Conservation (phyloP, 257 asterid species). For the Primulina tabacum region DNA sequence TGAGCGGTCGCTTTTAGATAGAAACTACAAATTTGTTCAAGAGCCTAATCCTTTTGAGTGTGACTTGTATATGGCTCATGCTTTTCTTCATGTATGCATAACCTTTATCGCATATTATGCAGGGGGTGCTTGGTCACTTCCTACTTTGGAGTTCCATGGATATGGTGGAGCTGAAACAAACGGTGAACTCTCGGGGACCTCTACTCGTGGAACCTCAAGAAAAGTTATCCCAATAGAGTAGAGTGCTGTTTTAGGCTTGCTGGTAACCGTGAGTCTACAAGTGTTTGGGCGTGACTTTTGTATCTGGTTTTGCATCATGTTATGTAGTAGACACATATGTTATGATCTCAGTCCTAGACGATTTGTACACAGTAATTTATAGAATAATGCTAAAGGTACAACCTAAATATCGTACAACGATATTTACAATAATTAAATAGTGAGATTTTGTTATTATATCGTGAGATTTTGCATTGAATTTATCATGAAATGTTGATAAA, state of each 20-base stretch:
- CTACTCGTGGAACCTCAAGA: slow-evolving; percentile 37
- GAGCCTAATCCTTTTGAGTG: background rate
- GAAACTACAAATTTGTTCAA: background rate
- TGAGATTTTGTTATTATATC: too few relatives aligned
- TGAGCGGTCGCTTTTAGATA: background rate
- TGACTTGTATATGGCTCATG: background rate
- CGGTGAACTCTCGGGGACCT: slow-evolving; percentile 17
- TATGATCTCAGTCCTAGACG: background rate
- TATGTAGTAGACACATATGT: too few relatives aligned
- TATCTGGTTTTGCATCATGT: background rate
- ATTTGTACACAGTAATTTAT: background rate
- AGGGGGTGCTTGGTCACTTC: slow-evolving; percentile 64
- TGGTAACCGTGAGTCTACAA: background rate
- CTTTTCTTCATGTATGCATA: background rate
- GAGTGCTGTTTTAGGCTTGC: slow-evolving; percentile 1
- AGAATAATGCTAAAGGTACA: too few relatives aligned
- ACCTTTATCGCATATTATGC: slow-evolving; percentile 14
- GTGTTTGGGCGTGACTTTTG: background rate
- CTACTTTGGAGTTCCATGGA: slow-evolving; percentile 39
- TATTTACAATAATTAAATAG: too few relatives aligned
- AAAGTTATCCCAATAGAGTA: slow-evolving; percentile 56
- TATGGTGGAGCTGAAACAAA: slow-evolving; percentile 28
- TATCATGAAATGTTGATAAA: too few relatives aligned
- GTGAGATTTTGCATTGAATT: too few relatives aligned
- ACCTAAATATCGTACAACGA: too few relatives aligned